Evolutionary conservation across 2,329 filamentous ascomycete species (phyloP), one percentile per base, ranked within the genome.

Genomic region (Stagonosporopsis tanaceti): DNA sequence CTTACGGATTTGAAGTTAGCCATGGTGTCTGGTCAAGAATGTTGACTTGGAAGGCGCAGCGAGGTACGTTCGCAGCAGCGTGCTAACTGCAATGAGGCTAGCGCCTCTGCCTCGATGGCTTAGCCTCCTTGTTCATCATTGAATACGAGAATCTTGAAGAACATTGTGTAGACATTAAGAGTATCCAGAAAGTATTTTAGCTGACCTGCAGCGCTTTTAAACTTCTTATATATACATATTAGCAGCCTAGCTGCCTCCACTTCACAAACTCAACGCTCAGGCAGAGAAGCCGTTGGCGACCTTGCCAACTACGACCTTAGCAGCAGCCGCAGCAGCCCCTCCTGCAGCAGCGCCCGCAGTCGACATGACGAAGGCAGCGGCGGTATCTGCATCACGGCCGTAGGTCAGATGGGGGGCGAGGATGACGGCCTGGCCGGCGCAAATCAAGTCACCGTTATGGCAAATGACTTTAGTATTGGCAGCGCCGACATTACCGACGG

Each of bases 341-440:
- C 32, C 37, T 15, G 52, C 52, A 45, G 47, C 52, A 25, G 57
- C 40, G 4, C 52, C 58, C 6, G 47, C 46, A n/a, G 52, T 63
- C 48, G 65, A 56, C 42, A 64, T 60, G 11, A 73, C 72, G 50
- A 77, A 77, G 8, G 63, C 48, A 9, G 75, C 74, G 1, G 73
- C 75, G 38, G 67, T 60, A 20, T 54, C 45, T 7, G 73, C 74
- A 61, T 77, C 67, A 15, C 55, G 34, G 12, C 65, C 65, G 53
- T 77, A 78, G 2, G 68, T 74, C 56, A 76, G 47, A 65, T 77
- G 75, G 25, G 74, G 71, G 41, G 65, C 47, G 27, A 75, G 57
- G 8, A 78, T 61, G 14, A 74, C 24, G 34, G 60, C 50, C 37
- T 71, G 63, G 5, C 72, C 71, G 1, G 66, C 62, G 47, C 75